A percentile compares a stretch with the other conserved stretches of the same genome.
Evolutionary conservation across 1,139 yeast genomes (phyloP).

Genomic region (Pichia terricola): DNA sequence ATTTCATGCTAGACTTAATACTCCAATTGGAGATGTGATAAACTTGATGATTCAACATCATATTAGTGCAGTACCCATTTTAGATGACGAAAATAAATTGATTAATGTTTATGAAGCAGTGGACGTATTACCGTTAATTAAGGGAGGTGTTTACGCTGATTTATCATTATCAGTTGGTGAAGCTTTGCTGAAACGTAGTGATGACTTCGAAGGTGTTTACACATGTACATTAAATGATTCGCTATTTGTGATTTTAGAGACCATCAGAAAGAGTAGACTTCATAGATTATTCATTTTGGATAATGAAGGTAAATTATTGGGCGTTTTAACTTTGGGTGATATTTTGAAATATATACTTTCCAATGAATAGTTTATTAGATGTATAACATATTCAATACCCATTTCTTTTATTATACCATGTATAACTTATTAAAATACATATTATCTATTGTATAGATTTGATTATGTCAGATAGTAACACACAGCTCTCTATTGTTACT

Average conservation of each 20-base stretch:
- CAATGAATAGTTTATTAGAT: conserved; percentile 5
- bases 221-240: conserved; percentile 88
- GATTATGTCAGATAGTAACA: too few species aligned
- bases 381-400: neutral
- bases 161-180: conserved; percentile 90
- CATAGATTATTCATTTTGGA: conserved; percentile 93
- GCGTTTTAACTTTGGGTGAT: conserved; percentile 88
- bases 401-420: too few species aligned
- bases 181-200: conserved; percentile 88
- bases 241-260: conserved; percentile 85
- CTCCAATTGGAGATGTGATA: conserved; percentile 92
- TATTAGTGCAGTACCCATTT: conserved; percentile 87
- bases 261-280: conserved; percentile 81
- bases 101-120: conserved; percentile 94
- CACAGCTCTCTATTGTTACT: too few species aligned
- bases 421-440: too few species aligned
- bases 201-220: conserved; percentile 96
- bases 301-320: conserved; percentile 62
- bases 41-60: conserved; percentile 69
- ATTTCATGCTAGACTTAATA: conserved; percentile 77
- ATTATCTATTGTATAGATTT: too few species aligned
- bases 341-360: conserved; percentile 74
- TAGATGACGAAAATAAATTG: conserved; percentile 58
- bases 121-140: conserved; percentile 84
- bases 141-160: conserved; percentile 92